A percentile compares a stretch with the other conserved stretches of the same genome.
Conservation (phyloP, 768 basidiomycete species). For the Phanerodontia chrysosporium region DNA sequence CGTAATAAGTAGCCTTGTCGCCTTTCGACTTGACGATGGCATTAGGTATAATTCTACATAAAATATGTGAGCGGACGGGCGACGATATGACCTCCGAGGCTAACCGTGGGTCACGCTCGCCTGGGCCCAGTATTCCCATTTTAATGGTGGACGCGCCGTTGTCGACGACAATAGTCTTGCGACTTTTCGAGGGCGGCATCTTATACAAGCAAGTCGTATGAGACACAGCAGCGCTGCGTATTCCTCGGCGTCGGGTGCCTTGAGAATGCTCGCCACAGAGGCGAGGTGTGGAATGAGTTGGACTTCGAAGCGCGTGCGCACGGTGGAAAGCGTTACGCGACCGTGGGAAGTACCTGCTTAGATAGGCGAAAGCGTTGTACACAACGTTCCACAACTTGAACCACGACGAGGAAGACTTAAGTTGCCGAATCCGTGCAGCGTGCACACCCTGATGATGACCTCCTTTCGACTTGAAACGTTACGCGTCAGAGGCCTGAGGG, state of each 20-base stretch:
- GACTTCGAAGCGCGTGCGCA: not conserved
- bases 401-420: too few relatives aligned
- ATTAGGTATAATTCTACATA: conserved; percentile 65
- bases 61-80: not conserved
- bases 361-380: too few relatives aligned
- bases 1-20: conserved; percentile 79
- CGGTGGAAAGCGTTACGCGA: not conserved
- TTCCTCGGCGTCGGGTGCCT: too few relatives aligned
- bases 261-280: not conserved
- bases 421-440: too few relatives aligned
- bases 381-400: too few relatives aligned
- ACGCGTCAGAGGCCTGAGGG: too few relatives aligned
- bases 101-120: conserved; percentile 28
- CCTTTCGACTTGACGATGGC: conserved; percentile 81
- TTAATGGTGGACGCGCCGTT: conserved; percentile 88
- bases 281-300: not conserved
- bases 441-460: too few relatives aligned
- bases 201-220: too few relatives aligned
- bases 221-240: too few relatives aligned
- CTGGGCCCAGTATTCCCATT: conserved; percentile 43
- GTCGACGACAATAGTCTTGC: conserved; percentile 58
- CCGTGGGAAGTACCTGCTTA: too few relatives aligned
- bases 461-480: too few relatives aligned
- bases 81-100: not conserved
- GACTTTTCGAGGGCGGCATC: not conserved